Conservation (phyloP, 345 rosid species). For the Rhodomyrtus tomentosa region DNA sequence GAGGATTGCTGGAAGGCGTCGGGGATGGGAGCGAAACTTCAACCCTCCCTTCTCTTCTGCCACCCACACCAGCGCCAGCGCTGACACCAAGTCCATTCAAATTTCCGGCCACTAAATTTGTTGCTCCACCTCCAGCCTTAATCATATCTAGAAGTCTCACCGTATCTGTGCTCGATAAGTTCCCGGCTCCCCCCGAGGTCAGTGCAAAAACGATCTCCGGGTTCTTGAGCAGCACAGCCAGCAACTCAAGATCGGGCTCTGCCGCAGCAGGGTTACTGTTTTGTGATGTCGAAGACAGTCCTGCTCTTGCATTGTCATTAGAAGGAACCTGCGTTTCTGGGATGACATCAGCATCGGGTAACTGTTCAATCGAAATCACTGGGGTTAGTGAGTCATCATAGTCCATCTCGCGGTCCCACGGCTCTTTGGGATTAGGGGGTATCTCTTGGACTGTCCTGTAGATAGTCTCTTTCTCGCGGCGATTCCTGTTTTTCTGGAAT, state of each 20-base stretch:
- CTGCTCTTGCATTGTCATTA: conserved; percentile 21
- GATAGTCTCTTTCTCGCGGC: conserved; percentile 70
- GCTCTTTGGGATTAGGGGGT: conserved; percentile 83
- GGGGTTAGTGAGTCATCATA: conserved; percentile 84
- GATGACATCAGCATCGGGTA: conserved; percentile 45
- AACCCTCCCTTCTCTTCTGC: conserved; percentile 46
- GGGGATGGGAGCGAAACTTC: conserved; percentile 96
- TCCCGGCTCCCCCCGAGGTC: conserved; percentile 71
- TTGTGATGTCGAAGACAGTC: conserved; percentile 20
- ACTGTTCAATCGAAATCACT: conserved; percentile 75
- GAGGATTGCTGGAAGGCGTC: conserved; percentile 63
- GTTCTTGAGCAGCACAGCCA: conserved; percentile 83
- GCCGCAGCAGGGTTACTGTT: conserved; percentile 10
- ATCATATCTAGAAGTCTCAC: conserved; percentile 77
- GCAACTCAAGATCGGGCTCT: conserved; percentile 88
- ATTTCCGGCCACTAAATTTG: conserved; percentile 2
- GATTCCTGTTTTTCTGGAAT: conserved; percentile 70
- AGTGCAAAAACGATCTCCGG: conserved; percentile 86
- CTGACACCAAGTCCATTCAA: conserved; percentile 5
- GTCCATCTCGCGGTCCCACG: conserved; percentile 97
- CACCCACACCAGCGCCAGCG: background rate
- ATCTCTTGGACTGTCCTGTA: conserved; percentile 42
- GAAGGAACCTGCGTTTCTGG: conserved; percentile 34
- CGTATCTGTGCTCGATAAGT: conserved; percentile 51
- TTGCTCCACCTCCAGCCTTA: conserved; percentile 31